These are phyloP conservation scores for Spathaspora sp. DNA, from an alignment of 1,139 yeast species.

Conservation along the genomic window DNA sequence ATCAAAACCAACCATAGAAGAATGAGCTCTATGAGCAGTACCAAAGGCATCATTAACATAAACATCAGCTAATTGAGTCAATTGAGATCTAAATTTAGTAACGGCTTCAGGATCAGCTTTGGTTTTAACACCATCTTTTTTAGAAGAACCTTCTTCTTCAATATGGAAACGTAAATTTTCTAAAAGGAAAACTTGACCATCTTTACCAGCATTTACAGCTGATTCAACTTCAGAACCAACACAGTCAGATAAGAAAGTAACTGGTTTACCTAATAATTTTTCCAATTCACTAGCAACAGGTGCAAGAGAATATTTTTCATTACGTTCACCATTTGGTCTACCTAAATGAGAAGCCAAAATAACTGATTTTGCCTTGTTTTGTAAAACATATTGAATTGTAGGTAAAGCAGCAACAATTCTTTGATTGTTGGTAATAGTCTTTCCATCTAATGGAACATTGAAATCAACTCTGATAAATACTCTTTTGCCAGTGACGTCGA, in stretches of 20 bases:
- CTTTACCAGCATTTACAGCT: conserved; percentile 65
- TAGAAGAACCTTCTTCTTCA: conserved; percentile 85
- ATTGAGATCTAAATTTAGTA: conserved; percentile 78
- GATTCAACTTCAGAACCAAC: conserved; percentile 86
- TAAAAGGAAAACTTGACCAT: conserved; percentile 76
- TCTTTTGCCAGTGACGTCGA: conserved; percentile 81
- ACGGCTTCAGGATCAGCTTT: conserved; percentile 87
- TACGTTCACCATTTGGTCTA: conserved; percentile 91
- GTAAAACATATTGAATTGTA: conserved; percentile 89
- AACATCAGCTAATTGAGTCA: conserved; percentile 89
- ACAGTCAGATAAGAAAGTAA: conserved; percentile 78
- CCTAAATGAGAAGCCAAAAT: conserved; percentile 95
- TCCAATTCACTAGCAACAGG: conserved; percentile 89
- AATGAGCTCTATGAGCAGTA: conserved; percentile 99
- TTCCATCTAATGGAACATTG: conserved; percentile 96
- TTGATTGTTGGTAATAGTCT: conserved; percentile 95
- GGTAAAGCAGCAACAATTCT: conserved; percentile 98
- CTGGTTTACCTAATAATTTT: conserved; percentile 64
- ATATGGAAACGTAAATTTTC: conserved; percentile 97
- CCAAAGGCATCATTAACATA: conserved; percentile 98
- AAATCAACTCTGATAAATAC: conserved; percentile 97
- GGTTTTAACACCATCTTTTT: conserved; percentile 80
- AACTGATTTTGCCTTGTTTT: conserved; percentile 84
- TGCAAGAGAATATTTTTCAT: conserved; percentile 80
- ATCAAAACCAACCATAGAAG: conserved; percentile 95